Percentiles rank a stretch among this genome's conserved stretches.
These are phyloP conservation scores for bread wheat (Triticum aestivum) DNA, from an alignment of 176 grass and related monocot genomes.

Conservation along the genomic window IWGSC_CS_RefSeq_v2.1 NC_057810.1:98977643-98978142, in stretches of 20 bases:
- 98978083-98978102: conserved; percentile 96
- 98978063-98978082: conserved; percentile 97
- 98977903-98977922: conserved; percentile 29
- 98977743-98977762: background rate
- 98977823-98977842: background rate
- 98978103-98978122: conserved; percentile 96
- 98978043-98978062: conserved; percentile 96
- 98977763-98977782: background rate
- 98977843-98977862: background rate
- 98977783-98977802: background rate
- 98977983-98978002: conserved; percentile 80
- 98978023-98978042: conserved; percentile 95
- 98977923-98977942: conserved; percentile 15
- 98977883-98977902: conserved; percentile 26
- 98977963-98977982: conserved; percentile 90
- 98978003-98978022: conserved; percentile 75
- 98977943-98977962: conserved; percentile 71
- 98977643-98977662: background rate
- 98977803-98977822: background rate
- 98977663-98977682: background rate
- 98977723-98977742: background rate
- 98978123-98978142: conserved; percentile 77
- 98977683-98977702: background rate
- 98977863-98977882: background rate
- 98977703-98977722: background rate